phyloP scores from a whole-genome alignment of 345 rosid species.

The Populus nigra region DNA sequence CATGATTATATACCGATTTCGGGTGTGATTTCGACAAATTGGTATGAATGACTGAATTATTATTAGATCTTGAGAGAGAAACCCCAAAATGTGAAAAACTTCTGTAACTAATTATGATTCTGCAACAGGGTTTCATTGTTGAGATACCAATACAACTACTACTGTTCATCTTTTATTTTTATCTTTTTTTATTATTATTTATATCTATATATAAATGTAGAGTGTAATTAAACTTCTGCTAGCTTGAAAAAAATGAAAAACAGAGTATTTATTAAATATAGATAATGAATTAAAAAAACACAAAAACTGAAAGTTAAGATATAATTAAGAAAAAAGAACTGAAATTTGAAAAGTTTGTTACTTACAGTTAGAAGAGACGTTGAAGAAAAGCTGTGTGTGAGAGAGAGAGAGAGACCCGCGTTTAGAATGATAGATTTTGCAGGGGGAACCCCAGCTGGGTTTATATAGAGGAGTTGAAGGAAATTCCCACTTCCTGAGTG shows the following conservation, averaged over 20 bases:
- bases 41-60: constrained; percentile 4
- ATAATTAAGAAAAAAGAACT: neutral
- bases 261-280: neutral
- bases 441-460: neutral
- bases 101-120: constrained; percentile 52
- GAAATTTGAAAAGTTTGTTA: constrained; percentile 7
- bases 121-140: constrained; percentile 76
- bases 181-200: neutral
- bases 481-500: constrained; percentile 11
- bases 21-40: constrained; percentile 65
- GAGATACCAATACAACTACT: constrained; percentile 58
- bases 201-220: neutral
- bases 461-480: constrained; percentile 33
- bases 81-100: constrained; percentile 55
- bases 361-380: constrained; percentile 32
- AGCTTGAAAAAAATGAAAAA: neutral
- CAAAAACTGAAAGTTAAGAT: neutral
- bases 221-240: neutral
- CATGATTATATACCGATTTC: constrained; percentile 28
- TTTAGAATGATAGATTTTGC: constrained; percentile 13
- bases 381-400: constrained; percentile 6
- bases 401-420: neutral
- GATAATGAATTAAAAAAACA: neutral
- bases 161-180: constrained; percentile 42
- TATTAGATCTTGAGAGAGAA: constrained; percentile 33